These are phyloP conservation scores for Fusarium sp. DNA, from an alignment of 2,329 filamentous ascomycete genomes.

Conservation along the genomic window DNA sequence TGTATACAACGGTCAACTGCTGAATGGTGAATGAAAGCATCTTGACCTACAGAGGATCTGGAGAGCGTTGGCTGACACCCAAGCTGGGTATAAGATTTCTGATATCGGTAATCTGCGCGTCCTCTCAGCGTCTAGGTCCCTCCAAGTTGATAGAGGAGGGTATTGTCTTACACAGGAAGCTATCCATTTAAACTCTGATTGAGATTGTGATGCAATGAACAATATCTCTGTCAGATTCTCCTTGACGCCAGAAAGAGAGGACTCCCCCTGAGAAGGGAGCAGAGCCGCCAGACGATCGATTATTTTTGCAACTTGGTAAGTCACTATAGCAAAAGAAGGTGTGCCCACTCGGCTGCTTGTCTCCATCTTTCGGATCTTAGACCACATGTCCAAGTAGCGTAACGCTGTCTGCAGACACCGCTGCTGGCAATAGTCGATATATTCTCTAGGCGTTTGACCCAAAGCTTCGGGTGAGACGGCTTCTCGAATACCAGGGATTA, in stretches of 20 bases:
- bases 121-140: background rate
- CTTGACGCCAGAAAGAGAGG: slow-evolving; percentile 14
- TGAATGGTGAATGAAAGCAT: too few relatives aligned
- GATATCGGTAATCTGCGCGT: slow-evolving; percentile 12
- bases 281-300: slow-evolving; percentile 22
- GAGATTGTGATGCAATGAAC: background rate
- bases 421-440: slow-evolving; percentile 33
- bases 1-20: background rate
- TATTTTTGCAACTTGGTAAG: slow-evolving; percentile 36
- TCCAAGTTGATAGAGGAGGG: rapidly evolving
- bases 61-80: background rate
- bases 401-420: slow-evolving; percentile 21
- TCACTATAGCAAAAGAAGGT: slow-evolving; percentile 9
- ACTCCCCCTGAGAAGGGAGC: slow-evolving; percentile 11
- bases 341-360: slow-evolving; percentile 23
- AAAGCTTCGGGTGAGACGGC: slow-evolving; percentile 24
- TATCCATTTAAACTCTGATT: slow-evolving; percentile 8
- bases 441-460: slow-evolving; percentile 19
- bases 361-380: slow-evolving; percentile 19
- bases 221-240: slow-evolving; percentile 23
- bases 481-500: slow-evolving; percentile 41
- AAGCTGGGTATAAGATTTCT: slow-evolving; percentile 23
- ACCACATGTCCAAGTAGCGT: slow-evolving; percentile 25
- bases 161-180: slow-evolving; percentile 21
- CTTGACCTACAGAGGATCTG: slow-evolving; percentile 14